Evolutionary conservation across 768 basidiomycete species (phyloP).

Genomic region (Kwoniella dejecticola): DNA sequence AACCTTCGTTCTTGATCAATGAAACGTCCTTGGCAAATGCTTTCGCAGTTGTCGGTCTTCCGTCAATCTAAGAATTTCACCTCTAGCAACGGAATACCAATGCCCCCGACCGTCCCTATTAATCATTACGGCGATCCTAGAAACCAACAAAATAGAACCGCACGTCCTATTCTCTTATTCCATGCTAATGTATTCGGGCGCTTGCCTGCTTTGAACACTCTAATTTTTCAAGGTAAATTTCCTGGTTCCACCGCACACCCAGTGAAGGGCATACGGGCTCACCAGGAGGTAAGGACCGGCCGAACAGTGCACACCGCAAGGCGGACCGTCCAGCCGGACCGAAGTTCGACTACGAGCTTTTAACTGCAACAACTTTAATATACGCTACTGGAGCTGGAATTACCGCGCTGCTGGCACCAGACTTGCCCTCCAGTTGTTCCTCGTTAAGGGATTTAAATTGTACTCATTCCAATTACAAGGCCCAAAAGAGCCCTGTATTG

Average conservation of each 20-base stretch:
- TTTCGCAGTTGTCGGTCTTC: conserved; percentile 79
- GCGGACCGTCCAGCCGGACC: conserved; percentile 64
- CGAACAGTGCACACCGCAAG: conserved; percentile 65
- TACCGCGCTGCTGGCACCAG: conserved; percentile 58
- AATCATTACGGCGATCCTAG: conserved; percentile 76
- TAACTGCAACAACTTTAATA: conserved; percentile 60
- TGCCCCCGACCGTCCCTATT: conserved; percentile 81
- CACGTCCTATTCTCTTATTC: conserved; percentile 80
- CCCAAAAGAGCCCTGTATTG: conserved; percentile 59
- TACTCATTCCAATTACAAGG: conserved; percentile 61
- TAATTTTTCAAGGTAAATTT: conserved; percentile 77
- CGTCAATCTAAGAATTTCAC: conserved; percentile 83
- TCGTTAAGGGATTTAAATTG: conserved; percentile 61
- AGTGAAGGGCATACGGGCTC: conserved; percentile 68
- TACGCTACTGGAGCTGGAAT: conserved; percentile 58
- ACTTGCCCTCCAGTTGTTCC: conserved; percentile 61
- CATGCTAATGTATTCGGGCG: conserved; percentile 78
- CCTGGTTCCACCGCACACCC: conserved; percentile 71
- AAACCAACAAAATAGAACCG: conserved; percentile 82
- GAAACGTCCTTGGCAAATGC: conserved; percentile 84
- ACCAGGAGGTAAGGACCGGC: conserved; percentile 71
- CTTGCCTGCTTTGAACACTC: conserved; percentile 78
- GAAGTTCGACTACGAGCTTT: conserved; percentile 56
- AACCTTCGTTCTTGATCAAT: conserved; percentile 84
- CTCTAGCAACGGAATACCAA: conserved; percentile 78